phyloP scores from a whole-genome alignment of 129 eudicot species.

The Lonicera japonica region DNA sequence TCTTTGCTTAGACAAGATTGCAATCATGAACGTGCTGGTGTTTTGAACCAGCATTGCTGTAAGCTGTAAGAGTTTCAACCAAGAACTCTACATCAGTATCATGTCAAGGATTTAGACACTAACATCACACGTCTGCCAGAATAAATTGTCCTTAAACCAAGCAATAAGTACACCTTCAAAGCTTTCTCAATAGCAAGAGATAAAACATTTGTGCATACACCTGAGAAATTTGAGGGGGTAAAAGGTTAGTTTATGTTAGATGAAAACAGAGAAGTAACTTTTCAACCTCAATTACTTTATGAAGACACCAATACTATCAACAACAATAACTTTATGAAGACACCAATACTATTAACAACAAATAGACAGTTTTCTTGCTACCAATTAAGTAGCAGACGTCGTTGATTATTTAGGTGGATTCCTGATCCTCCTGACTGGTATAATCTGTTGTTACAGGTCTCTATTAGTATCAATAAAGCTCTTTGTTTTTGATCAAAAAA shows the following conservation, averaged over 20 bases:
- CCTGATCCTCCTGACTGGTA: no score
- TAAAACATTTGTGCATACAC: slow-evolving; percentile 38
- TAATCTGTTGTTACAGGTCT: no score
- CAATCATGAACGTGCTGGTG: slow-evolving; percentile 98
- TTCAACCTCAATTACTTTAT: no score
- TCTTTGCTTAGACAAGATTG: slow-evolving; percentile 75
- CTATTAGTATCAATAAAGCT: no score
- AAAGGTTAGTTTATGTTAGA: not conserved
- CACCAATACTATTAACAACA: not conserved
- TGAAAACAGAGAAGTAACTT: not conserved
- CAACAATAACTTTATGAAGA: slow-evolving; percentile 16
- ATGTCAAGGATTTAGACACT: not conserved
- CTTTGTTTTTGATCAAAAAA: no score
- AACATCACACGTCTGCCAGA: slow-evolving; percentile 1
- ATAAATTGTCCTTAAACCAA: not conserved
- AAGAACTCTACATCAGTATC: not conserved
- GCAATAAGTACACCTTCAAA: slow-evolving; percentile 55
- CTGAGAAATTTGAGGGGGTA: slow-evolving; percentile 23
- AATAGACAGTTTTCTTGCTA: not conserved
- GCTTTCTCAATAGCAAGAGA: slow-evolving; percentile 82
- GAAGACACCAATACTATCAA: no score
- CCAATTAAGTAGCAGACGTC: no score
- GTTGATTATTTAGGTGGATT: no score
- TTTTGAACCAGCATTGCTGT: slow-evolving; percentile 80
- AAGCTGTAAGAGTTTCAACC: slow-evolving; percentile 43